phyloP scores from a whole-genome alignment of 768 basidiomycete genomes.

The Naganishia vishniacii region DNA sequence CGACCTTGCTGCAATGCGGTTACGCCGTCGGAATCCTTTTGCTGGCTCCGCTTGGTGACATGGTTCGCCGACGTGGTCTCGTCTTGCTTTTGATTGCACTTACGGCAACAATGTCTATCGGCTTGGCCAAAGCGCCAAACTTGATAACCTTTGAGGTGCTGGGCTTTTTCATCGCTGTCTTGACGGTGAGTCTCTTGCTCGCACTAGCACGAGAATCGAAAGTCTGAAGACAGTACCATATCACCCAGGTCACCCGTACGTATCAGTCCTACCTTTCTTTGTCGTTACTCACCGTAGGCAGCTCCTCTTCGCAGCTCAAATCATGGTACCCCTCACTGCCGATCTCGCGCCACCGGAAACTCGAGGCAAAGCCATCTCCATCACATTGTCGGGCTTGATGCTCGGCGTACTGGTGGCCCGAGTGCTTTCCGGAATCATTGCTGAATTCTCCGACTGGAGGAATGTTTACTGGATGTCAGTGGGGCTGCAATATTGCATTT shows the following conservation, averaged over 20 bases:
- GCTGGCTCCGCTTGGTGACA: constrained; percentile 75
- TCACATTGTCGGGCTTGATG: constrained; percentile 50
- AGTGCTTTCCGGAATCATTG: constrained; percentile 55
- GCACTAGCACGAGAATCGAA: not conserved
- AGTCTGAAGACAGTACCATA: not conserved
- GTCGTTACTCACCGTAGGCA: constrained; percentile 35
- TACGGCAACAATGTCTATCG: constrained; percentile 63
- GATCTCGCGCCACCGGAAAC: constrained; percentile 72
- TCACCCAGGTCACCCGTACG: constrained; percentile 4
- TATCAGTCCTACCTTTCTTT: not conserved
- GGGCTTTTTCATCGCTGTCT: constrained; percentile 65
- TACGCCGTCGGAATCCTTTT: constrained; percentile 69
- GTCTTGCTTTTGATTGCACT: constrained; percentile 58
- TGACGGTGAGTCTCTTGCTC: constrained; percentile 54
- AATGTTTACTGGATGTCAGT: constrained; percentile 74
- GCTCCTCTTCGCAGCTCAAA: constrained; percentile 42
- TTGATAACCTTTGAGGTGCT: constrained; percentile 62
- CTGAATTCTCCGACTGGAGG: constrained; percentile 65
- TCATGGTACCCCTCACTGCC: constrained; percentile 69
- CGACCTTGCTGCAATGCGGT: constrained; percentile 48
- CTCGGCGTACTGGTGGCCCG: constrained; percentile 40
- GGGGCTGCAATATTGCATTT: constrained; percentile 60
- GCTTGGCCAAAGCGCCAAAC: constrained; percentile 60
- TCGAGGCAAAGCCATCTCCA: constrained; percentile 68
- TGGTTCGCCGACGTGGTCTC: constrained; percentile 68